Percentiles rank a stretch among this genome's conserved stretches.
These are phyloP conservation scores for Salix koriyanagi DNA, from an alignment of 345 rosid genomes.

Conservation along the genomic window DNA sequence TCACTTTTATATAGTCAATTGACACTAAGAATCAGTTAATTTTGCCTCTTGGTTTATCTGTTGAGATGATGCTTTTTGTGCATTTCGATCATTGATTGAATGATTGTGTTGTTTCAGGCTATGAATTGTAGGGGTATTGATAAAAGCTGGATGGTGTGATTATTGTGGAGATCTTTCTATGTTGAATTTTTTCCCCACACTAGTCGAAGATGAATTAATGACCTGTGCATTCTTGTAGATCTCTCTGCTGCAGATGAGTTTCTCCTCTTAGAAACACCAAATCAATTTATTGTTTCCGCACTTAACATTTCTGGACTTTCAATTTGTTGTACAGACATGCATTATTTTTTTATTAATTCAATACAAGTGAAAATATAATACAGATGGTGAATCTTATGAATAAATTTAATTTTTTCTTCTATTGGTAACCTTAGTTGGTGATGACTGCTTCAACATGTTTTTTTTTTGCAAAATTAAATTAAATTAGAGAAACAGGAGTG, in stretches of 20 bases:
- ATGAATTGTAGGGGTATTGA: constrained; percentile 25
- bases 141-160: constrained; percentile 20
- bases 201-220: constrained; percentile 28
- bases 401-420: background rate
- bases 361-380: constrained; percentile 15
- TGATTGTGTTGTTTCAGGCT: constrained; percentile 40
- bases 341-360: constrained; percentile 18
- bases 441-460: constrained; percentile 2
- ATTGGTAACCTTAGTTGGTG: background rate
- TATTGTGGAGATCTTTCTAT: constrained; percentile 24
- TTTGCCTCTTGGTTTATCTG: background rate
- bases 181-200: constrained; percentile 19
- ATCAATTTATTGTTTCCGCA: constrained; percentile 21
- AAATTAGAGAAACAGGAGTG: background rate
- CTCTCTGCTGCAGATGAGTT: constrained; percentile 55
- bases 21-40: background rate
- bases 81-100: constrained; percentile 20
- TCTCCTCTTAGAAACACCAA: constrained; percentile 46
- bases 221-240: constrained; percentile 38
- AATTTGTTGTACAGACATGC: constrained; percentile 37
- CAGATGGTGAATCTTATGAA: background rate
- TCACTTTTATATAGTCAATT: background rate
- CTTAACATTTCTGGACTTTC: constrained; percentile 18
- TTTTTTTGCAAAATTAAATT: background rate
- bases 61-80: background rate